These are phyloP conservation scores for Myotisia sp. DNA, from an alignment of 2,329 filamentous ascomycete genomes.

Conservation along the genomic window DNA sequence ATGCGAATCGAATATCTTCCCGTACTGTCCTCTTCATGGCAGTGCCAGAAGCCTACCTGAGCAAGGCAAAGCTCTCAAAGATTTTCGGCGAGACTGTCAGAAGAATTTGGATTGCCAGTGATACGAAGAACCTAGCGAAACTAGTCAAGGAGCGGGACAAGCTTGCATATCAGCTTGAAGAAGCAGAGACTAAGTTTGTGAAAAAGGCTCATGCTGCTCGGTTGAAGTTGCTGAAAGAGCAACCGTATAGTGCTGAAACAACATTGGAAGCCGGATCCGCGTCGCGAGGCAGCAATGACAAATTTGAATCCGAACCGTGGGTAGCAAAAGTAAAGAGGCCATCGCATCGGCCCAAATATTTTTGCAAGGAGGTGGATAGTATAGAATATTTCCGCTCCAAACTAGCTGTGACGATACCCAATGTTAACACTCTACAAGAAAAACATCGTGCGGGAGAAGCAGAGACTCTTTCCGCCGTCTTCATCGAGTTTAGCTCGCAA, in stretches of 20 bases:
- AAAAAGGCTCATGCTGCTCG: slow-evolving; percentile 59
- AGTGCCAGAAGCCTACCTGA: slow-evolving; percentile 63
- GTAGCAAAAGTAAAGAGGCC: slow-evolving; percentile 47
- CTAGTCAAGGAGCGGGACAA: slow-evolving; percentile 68
- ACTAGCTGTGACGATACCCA: slow-evolving; percentile 55
- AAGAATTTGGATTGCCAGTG: slow-evolving; percentile 67
- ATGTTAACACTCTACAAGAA: slow-evolving; percentile 52
- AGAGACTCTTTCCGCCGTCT: slow-evolving; percentile 59
- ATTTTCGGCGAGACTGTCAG: slow-evolving; percentile 72
- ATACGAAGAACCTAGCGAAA: slow-evolving; percentile 61
- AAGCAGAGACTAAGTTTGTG: slow-evolving; percentile 74
- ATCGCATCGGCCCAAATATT: slow-evolving; percentile 55
- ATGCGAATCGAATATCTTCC: slow-evolving; percentile 72
- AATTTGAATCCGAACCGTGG: slow-evolving; percentile 19
- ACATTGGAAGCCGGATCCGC: slow-evolving; percentile 24
- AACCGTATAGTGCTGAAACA: slow-evolving; percentile 7
- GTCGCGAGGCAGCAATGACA: slow-evolving; percentile 15
- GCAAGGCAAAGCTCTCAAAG: slow-evolving; percentile 57
- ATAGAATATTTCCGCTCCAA: slow-evolving; percentile 72
- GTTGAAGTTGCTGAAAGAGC: slow-evolving; percentile 40
- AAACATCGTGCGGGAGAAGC: slow-evolving; percentile 50
- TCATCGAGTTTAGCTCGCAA: slow-evolving; percentile 76
- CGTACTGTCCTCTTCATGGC: slow-evolving; percentile 78
- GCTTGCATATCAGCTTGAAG: slow-evolving; percentile 63
- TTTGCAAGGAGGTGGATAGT: slow-evolving; percentile 81